Percentiles rank a stretch among this genome's conserved stretches.
phyloP scores from a whole-genome alignment of 2,329 filamentous ascomycete genomes.

The Aciculosporium take region DNA sequence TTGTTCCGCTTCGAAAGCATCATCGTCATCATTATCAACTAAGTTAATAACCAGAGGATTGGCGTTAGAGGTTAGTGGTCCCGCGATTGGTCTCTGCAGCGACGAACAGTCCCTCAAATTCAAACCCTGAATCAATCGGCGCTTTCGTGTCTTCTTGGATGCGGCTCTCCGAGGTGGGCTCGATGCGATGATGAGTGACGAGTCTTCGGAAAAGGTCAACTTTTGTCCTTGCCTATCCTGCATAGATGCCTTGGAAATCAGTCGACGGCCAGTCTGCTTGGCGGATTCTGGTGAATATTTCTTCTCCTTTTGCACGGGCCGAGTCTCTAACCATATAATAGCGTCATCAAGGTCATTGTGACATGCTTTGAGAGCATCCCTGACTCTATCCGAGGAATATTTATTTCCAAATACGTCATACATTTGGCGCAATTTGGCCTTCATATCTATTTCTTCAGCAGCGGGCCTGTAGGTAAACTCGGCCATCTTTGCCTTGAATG shows the following conservation, averaged over 20 bases:
- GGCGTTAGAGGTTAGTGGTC: constrained; percentile 17
- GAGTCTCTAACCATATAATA: constrained; percentile 16
- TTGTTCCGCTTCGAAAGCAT: constrained; percentile 23
- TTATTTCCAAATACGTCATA: constrained; percentile 21
- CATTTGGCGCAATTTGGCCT: constrained; percentile 21
- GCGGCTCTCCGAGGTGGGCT: constrained; percentile 16
- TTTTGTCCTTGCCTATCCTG: constrained; percentile 9
- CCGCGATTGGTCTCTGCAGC: constrained; percentile 9
- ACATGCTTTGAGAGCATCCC: constrained; percentile 19
- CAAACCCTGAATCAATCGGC: constrained; percentile 24
- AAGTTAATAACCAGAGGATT: constrained; percentile 22
- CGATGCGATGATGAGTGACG: constrained; percentile 12
- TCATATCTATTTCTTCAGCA: constrained; percentile 22
- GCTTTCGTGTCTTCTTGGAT: constrained; percentile 10
- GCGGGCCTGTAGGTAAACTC: constrained; percentile 34
- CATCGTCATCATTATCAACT: constrained; percentile 27
- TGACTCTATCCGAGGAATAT: constrained; percentile 17
- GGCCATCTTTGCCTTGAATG: constrained; percentile 29
- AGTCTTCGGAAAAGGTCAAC: constrained; percentile 8
- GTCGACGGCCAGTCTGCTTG: constrained; percentile 14
- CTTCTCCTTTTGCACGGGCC: constrained; percentile 4
- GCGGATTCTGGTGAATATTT: neutral
- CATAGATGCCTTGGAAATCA: constrained; percentile 18
- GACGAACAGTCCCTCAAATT: constrained; percentile 14
- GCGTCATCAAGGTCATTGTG: constrained; percentile 23